A percentile compares a stretch with the other conserved stretches of the same genome.
phyloP scores from a whole-genome alignment of 257 asterid genomes.

The Plantago major region DNA sequence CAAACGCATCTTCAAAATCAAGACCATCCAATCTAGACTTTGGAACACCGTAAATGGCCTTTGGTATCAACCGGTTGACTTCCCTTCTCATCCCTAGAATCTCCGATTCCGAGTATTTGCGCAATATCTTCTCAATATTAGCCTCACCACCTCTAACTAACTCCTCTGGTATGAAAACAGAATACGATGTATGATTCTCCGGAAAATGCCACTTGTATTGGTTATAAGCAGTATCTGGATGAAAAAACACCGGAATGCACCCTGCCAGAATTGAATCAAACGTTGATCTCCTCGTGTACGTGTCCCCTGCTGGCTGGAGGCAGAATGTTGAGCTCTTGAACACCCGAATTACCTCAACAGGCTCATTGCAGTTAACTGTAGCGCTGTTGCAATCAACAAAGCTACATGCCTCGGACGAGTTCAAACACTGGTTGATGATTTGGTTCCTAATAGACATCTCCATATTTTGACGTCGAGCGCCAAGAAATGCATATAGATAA shows the following conservation, averaged over 20 bases:
- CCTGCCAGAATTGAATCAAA: conserved; percentile 24
- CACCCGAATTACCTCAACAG: conserved; percentile 13
- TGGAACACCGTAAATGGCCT: conserved; percentile 5
- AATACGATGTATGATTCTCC: conserved; percentile 13
- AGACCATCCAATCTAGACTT: conserved; percentile 5
- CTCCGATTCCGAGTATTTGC: background rate
- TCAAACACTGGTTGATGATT: conserved; percentile 19
- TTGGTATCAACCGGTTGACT: conserved; percentile 2
- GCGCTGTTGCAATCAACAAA: conserved; percentile 13
- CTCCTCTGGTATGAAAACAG: conserved; percentile 23
- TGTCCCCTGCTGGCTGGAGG: conserved; percentile 26
- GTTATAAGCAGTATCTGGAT: conserved; percentile 16
- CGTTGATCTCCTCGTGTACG: conserved; percentile 18
- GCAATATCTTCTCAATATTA: conserved; percentile 14
- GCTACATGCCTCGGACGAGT: conserved; percentile 7
- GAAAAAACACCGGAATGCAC: conserved; percentile 27
- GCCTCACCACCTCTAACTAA: conserved; percentile 6
- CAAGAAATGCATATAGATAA: conserved; percentile 14
- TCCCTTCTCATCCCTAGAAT: conserved; percentile 14
- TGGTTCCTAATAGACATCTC: conserved; percentile 10
- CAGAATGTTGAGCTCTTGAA: conserved; percentile 21
- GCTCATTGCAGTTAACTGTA: conserved; percentile 11
- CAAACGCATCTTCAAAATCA: conserved; percentile 21
- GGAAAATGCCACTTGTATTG: conserved; percentile 24
- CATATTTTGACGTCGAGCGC: conserved; percentile 11